Evolutionary conservation across 768 basidiomycete species (phyloP).

Genomic region (Psilocybe cyanescens): DNA sequence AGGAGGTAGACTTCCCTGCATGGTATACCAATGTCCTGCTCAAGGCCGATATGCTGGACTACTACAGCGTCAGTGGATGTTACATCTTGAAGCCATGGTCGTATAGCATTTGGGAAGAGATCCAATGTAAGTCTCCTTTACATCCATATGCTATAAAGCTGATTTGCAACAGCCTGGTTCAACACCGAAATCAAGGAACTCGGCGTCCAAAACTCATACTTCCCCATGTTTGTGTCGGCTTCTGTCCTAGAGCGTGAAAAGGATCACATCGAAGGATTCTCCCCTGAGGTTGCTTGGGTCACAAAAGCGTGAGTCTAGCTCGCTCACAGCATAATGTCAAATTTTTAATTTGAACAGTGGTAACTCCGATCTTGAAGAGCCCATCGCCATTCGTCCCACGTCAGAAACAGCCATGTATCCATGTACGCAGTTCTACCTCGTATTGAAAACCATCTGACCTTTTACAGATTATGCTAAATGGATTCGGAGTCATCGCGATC

Average conservation of each 20-base stretch:
- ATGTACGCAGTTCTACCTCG: slow-evolving; percentile 52
- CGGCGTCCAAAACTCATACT: slow-evolving; percentile 96
- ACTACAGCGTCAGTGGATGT: slow-evolving; percentile 98
- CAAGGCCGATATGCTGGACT: slow-evolving; percentile 99
- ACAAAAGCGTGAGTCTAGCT: slow-evolving; percentile 80
- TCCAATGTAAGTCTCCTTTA: slow-evolving; percentile 66
- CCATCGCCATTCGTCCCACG: slow-evolving; percentile 96
- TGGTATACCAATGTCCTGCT: slow-evolving; percentile 97
- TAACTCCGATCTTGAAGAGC: slow-evolving; percentile 92
- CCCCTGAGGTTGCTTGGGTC: slow-evolving; percentile 99
- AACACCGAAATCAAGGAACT: slow-evolving; percentile 90
- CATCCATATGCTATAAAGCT: neutral
- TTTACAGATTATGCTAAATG: slow-evolving; percentile 93
- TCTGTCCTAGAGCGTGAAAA: slow-evolving; percentile 96
- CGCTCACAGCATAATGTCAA: neutral
- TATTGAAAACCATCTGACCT: neutral
- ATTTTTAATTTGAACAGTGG: slow-evolving; percentile 54
- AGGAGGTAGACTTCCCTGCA: slow-evolving; percentile 91
- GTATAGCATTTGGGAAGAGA: slow-evolving; percentile 95
- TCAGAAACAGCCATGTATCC: slow-evolving; percentile 99
- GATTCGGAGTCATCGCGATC: slow-evolving; percentile 96
- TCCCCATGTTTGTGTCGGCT: slow-evolving; percentile 97
- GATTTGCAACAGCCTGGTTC: slow-evolving; percentile 78
- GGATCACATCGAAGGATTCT: slow-evolving; percentile 98
- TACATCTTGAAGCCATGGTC: slow-evolving; percentile 99